Base-by-base conservation (phyloP, 1,284 basidiomycete genomes). In the Papiliotrema nemorosa region DNA sequence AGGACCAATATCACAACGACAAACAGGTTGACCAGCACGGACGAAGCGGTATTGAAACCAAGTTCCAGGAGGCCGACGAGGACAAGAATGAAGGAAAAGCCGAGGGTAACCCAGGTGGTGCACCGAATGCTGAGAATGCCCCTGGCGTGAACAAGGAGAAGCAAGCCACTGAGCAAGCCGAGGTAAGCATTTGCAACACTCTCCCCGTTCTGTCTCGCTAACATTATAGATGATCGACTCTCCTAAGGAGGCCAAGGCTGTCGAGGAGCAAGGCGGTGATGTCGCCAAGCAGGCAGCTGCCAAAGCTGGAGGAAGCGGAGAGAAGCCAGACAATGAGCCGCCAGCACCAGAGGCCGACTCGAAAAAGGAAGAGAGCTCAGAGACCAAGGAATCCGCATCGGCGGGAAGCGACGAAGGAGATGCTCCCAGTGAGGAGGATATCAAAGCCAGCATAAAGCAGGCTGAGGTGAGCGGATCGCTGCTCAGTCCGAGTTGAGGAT, bases 401-500 rank as follows among this genome's bases (percentile, higher is more conserved):
- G 49, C 44, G n/a, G n/a, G n/a, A n/a, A 38, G 42, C 1, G 47
- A 47, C 20, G 54, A 57, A 16, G 41, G 41, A 16, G 52, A 46
- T 13, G 52, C 44, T 42, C 53, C 52, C 20, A 47, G 44, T 29
- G 37, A 36, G 4, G 25, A 59, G 39, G 53, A 53, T n/a, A 53
- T 57, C 36, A 58, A 58, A 49, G 52, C 48, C 14, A 53, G 50
- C 42, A 46, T 64, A 44, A 38, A 55, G 21, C 56, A 55, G 36
- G 60, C 63, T 38, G 60, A 57, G 52, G 62, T 64, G 31, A 47
- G 58, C n/a, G n/a, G n/a, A n/a, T 58, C 21, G 3, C 35, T 12
- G 12, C 13, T 26, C 20, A 9, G 13, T 49, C 6, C 16, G n/a
- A 14, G n/a, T 6, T 18, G 24, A 29, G 24, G 39, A 33, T 45